phyloP scores from a whole-genome alignment of 179 eudicot genomes.

The Spinacia oleracea region DNA sequence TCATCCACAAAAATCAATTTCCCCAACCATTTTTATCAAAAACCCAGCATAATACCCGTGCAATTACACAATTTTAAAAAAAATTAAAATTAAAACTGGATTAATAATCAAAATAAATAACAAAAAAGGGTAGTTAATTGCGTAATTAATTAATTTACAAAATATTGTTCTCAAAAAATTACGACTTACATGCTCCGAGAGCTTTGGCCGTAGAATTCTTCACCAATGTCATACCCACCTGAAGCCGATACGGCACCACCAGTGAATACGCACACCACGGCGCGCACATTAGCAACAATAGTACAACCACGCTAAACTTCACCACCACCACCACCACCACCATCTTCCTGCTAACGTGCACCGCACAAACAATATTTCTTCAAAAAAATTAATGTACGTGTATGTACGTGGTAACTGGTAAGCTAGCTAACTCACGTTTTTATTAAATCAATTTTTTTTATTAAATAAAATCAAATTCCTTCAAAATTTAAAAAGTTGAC shows the following conservation, averaged over 20 bases:
- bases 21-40: no score
- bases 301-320: neutral
- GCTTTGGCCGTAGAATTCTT: constrained; percentile 40
- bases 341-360: neutral
- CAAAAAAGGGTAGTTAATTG: neutral
- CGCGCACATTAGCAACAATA: constrained; percentile 33
- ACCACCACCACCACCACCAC: constrained; percentile 5
- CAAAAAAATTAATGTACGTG: no score
- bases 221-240: constrained; percentile 73
- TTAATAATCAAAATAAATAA: neutral
- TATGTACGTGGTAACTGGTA: no score
- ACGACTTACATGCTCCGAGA: constrained; percentile 67
- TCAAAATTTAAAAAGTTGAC: neutral
- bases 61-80: no score
- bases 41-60: no score
- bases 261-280: constrained; percentile 33
- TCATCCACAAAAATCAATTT: neutral
- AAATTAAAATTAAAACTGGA: no score
- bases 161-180: neutral
- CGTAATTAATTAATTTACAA: no score
- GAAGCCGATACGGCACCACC: constrained; percentile 20
- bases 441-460: no score
- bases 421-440: no score
- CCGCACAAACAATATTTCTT: no score
- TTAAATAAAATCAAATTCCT: neutral